Conservation (phyloP, 176 grass and related monocot species). For the Avena sativa region DNA sequence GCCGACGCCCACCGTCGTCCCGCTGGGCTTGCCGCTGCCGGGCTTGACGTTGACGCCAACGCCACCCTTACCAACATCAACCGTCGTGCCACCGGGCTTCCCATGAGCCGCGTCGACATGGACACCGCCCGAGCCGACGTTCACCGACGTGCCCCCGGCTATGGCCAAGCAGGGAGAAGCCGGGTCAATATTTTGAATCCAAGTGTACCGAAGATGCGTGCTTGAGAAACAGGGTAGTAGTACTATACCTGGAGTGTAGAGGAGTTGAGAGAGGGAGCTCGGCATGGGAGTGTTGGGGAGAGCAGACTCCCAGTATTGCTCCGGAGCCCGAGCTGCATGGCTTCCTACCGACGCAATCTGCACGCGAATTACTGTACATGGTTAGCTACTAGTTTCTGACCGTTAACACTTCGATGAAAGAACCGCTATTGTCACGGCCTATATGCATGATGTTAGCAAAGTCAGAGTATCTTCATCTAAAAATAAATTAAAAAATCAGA, state of each 20-base stretch:
- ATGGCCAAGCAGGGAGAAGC: conserved; percentile 2
- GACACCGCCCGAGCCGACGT: conserved; percentile 53
- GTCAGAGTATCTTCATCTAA: not conserved
- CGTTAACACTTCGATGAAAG: not conserved
- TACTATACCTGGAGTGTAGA: conserved; percentile 42
- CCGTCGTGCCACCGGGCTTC: conserved; percentile 50
- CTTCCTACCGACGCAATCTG: conserved; percentile 55
- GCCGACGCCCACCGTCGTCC: conserved; percentile 40
- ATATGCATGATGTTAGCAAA: not conserved
- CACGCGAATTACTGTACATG: not conserved
- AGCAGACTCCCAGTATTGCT: conserved; percentile 64
- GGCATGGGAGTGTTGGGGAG: conserved; percentile 70
- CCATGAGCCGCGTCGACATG: conserved; percentile 58
- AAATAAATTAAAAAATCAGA: not conserved
- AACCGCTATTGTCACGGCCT: not conserved
- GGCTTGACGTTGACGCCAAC: conserved; percentile 49
- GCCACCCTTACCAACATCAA: conserved; percentile 46
- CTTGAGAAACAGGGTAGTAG: too few relatives aligned
- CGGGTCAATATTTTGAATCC: not conserved
- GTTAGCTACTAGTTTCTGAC: not conserved
- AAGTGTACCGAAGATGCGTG: not conserved
- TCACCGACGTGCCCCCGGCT: conserved; percentile 63
- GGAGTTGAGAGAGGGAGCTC: conserved; percentile 53
- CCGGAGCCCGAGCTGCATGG: conserved; percentile 61
- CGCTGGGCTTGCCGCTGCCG: conserved; percentile 37